These are phyloP conservation scores for Spergularia azorica DNA, from an alignment of 179 eudicot genomes.

Conservation along the genomic window DNA sequence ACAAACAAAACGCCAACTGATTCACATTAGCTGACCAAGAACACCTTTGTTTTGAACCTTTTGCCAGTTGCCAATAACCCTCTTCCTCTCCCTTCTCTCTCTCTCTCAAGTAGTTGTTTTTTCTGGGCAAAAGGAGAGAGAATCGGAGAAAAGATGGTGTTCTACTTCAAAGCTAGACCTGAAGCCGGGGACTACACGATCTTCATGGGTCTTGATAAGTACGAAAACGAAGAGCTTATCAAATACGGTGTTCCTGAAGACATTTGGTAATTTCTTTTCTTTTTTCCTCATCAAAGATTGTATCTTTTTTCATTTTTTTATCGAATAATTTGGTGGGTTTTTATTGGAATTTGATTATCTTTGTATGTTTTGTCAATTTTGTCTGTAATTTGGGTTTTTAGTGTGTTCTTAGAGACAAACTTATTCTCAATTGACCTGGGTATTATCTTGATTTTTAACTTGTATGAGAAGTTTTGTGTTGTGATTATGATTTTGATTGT, in stretches of 20 bases:
- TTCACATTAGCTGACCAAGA: neutral
- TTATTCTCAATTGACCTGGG: conserved; percentile 12
- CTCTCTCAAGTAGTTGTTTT: neutral
- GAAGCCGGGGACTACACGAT: conserved; percentile 95
- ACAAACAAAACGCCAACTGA: neutral
- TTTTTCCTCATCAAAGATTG: conserved; percentile 1
- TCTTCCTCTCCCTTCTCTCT: neutral
- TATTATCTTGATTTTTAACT: neutral
- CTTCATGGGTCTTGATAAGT: conserved; percentile 95
- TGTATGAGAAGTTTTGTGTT: neutral
- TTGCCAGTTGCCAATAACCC: neutral
- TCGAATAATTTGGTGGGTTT: neutral
- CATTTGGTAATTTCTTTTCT: conserved; percentile 52
- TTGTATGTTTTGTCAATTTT: neutral
- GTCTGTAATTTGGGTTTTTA: neutral
- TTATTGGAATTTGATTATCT: neutral
- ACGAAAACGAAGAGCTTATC: conserved; percentile 94
- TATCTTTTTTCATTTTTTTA: neutral
- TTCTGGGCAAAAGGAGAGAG: neutral
- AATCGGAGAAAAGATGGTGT: conserved; percentile 56
- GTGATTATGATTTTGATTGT: neutral
- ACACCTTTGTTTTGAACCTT: neutral
- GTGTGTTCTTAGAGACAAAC: neutral
- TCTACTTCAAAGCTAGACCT: conserved; percentile 93
- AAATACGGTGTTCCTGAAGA: conserved; percentile 95